Base-by-base conservation (phyloP, 148 eudicot genomes). In the Pouteria glomerata region DNA sequence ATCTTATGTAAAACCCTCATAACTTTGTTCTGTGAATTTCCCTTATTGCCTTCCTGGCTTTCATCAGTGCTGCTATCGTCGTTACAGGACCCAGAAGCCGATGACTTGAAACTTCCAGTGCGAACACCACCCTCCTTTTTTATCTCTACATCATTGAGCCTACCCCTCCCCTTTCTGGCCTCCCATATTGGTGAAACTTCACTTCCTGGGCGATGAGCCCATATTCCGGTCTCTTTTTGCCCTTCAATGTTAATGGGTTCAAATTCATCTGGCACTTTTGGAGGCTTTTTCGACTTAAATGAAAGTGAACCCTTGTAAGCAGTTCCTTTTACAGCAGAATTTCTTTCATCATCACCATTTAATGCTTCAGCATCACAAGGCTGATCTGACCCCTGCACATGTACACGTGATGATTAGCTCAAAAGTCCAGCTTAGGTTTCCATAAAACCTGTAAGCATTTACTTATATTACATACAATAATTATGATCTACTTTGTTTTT, bases 171-270 rank as follows among this genome's bases (percentile, higher is more conserved):
- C 69, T 89, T 91, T 76, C 90, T 85, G 31, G 92, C 91, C 74
- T 91, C 93, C 98, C 98, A 91, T 61, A 83, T 80, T 61, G 79
- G 87, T 45, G 90, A 61, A 72, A 86, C 84, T 70, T 87, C 91
- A 48, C 84, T 80, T 58, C 97, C 96, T 18, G 97, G 97, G 34
- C 81, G 90, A 62, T 94, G 96, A 56, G 89, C 84, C 96, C 96
- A 91, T 71, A 94, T 79, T 69, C 90, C 93, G 2, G 93, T 86
- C 71, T 88, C 86, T n/a, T 68, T 72, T 65, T 85, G 87, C 47
- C 97, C 96, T 77, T 91, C 80, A 41, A 89, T 68, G 37, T 86
- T 80, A 34, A 94, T 84, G 56, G 93, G 79, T 74, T 89, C 97
- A 78, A 80, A 86, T 53, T 77, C 66, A 77, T 91, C 96, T 27